Conservation (phyloP, 305 asterid species). For the Solanum aculeatissimum region DNA sequence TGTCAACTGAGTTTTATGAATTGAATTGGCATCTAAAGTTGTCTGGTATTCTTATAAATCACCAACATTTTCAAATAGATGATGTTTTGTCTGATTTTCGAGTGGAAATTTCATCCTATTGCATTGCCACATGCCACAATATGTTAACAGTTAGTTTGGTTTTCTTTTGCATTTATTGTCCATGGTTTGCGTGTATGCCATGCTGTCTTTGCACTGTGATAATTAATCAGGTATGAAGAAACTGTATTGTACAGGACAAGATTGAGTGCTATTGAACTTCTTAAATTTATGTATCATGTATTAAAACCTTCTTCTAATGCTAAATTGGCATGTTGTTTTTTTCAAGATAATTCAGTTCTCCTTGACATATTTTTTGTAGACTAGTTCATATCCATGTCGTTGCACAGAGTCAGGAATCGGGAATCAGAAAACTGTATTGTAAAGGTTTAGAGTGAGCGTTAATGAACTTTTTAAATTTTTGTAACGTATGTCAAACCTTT, state of each 20-base stretch:
- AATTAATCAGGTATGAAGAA: background rate
- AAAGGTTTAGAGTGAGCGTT: background rate
- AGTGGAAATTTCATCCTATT: background rate
- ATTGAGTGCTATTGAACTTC: background rate
- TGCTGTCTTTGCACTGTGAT: background rate
- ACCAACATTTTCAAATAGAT: background rate
- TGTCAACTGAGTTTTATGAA: background rate
- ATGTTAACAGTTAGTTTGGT: background rate
- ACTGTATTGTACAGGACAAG: background rate
- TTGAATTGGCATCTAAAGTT: background rate
- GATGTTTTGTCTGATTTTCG: background rate
- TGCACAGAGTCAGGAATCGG: background rate
- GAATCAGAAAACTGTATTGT: background rate
- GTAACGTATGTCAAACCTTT: background rate
- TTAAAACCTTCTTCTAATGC: background rate
- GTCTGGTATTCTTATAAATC: background rate
- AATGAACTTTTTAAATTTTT: background rate
- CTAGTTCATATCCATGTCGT: background rate
- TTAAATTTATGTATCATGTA: background rate
- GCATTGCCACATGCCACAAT: background rate
- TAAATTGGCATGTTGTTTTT: background rate
- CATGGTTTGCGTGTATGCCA: background rate
- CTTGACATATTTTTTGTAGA: background rate
- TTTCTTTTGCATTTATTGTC: background rate
- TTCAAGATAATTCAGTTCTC: background rate